These are phyloP conservation scores for Calonectria henricotiae DNA, from an alignment of 2,329 filamentous ascomycete genomes.

Conservation along the genomic window DNA sequence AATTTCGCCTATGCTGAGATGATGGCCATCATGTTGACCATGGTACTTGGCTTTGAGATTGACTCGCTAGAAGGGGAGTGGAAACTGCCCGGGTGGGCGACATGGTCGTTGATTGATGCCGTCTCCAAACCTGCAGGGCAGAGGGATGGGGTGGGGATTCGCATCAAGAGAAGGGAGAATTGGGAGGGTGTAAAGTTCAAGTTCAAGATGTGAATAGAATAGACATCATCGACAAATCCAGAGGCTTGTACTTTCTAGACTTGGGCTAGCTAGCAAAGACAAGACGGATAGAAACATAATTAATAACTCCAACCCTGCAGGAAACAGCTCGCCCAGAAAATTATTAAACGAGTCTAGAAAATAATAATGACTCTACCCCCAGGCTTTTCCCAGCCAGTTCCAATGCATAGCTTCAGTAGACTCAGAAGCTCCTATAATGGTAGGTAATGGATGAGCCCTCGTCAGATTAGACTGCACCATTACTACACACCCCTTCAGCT, in stretches of 20 bases:
- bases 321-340: too few species aligned
- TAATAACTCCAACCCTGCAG: too few species aligned
- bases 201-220: neutral
- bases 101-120: conserved; percentile 22
- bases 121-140: conserved; percentile 23
- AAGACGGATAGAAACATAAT: too few species aligned
- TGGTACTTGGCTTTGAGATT: conserved; percentile 31
- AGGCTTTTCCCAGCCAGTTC: neutral
- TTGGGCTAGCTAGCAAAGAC: too few species aligned
- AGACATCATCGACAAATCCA: neutral
- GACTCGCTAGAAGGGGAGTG: conserved; percentile 28
- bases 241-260: too few species aligned
- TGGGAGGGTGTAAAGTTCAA: neutral
- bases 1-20: conserved; percentile 36
- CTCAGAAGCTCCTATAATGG: too few species aligned
- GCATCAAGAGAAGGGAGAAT: conserved; percentile 8
- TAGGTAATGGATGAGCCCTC: too few species aligned
- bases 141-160: neutral
- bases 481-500: neutral
- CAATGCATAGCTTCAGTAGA: too few species aligned
- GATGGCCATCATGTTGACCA: conserved; percentile 18
- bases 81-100: conserved; percentile 12
- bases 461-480: neutral
- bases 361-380: too few species aligned
- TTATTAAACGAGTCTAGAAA: too few species aligned